phyloP scores from a whole-genome alignment of 192 early-diverging fungal species.

The Podochytrium sp. region DNA sequence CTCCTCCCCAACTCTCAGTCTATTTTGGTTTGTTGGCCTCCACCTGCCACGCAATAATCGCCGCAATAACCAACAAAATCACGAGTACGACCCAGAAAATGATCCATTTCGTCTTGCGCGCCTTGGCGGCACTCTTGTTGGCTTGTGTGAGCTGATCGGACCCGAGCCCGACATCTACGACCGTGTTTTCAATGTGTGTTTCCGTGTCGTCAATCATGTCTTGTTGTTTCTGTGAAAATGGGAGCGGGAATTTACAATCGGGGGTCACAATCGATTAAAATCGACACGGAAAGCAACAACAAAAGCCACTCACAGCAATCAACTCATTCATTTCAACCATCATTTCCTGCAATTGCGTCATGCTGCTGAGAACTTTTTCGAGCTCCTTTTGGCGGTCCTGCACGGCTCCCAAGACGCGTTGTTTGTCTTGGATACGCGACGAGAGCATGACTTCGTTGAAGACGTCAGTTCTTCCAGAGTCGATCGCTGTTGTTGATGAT shows the following conservation, averaged over 20 bases:
- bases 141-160: neutral
- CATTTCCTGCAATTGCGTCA: slow-evolving; percentile 14
- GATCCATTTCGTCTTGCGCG: slow-evolving; percentile 21
- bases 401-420: slow-evolving; percentile 8
- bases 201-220: slow-evolving; percentile 21
- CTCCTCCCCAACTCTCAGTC: too few relatives aligned
- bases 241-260: neutral
- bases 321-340: slow-evolving; percentile 25
- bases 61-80: slow-evolving; percentile 8
- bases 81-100: slow-evolving; percentile 28
- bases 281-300: neutral
- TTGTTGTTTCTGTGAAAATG: slow-evolving; percentile 14
- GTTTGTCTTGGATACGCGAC: slow-evolving; percentile 6
- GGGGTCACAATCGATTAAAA: neutral
- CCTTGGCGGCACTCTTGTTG: slow-evolving; percentile 18
- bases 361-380: slow-evolving; percentile 19
- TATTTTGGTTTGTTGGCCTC: neutral
- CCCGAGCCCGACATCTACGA: neutral
- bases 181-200: slow-evolving; percentile 13
- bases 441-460: slow-evolving; percentile 19
- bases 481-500: too few relatives aligned
- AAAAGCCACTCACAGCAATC: slow-evolving; percentile 14
- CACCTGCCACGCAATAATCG: neutral
- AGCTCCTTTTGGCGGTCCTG: slow-evolving; percentile 26
- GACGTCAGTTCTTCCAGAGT: slow-evolving; percentile 26